Evolutionary conservation across 768 basidiomycete genomes (phyloP).

Genomic region (Tremella mesenterica): DNA sequence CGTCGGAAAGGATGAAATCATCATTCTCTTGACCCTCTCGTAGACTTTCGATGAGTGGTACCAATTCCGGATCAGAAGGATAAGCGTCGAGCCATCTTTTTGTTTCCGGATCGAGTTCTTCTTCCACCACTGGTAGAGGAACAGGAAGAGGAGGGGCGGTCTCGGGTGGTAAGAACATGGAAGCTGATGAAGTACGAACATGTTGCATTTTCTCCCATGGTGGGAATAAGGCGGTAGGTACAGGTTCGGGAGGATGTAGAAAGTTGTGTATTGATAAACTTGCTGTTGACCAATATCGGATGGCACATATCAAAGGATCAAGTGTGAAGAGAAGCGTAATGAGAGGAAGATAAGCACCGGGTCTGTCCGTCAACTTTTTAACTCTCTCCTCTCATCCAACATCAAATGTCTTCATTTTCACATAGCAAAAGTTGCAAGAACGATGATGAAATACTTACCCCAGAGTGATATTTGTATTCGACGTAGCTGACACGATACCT

Average conservation of each 20-base stretch:
- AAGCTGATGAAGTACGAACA: not conserved
- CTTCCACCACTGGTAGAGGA: not conserved
- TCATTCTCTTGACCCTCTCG: conserved; percentile 13
- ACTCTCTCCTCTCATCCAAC: too few relatives aligned
- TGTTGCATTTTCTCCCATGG: conserved; percentile 5
- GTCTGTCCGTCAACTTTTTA: conserved; percentile 3
- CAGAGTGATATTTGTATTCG: conserved; percentile 3
- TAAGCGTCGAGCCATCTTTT: conserved; percentile 30
- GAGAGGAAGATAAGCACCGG: conserved; percentile 21
- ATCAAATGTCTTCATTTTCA: too few relatives aligned
- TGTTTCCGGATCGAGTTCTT: conserved; percentile 29
- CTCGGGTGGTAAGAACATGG: not conserved
- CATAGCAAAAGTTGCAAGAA: too few relatives aligned
- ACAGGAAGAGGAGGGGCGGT: conserved; percentile 1
- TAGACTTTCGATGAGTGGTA: conserved; percentile 20
- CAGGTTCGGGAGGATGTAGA: conserved; percentile 25
- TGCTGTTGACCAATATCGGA: conserved; percentile 11
- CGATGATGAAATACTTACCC: conserved; percentile 13
- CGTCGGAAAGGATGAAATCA: conserved; percentile 34
- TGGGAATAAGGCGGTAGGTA: conserved; percentile 27
- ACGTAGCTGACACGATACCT: conserved; percentile 12
- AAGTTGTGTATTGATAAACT: conserved; percentile 14
- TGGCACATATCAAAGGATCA: conserved; percentile 13
- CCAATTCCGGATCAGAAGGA: conserved; percentile 25
- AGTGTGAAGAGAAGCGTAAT: conserved; percentile 9